phyloP scores from a whole-genome alignment of 176 grass and related monocot genomes.

The Pontederia paniculata region DNA sequence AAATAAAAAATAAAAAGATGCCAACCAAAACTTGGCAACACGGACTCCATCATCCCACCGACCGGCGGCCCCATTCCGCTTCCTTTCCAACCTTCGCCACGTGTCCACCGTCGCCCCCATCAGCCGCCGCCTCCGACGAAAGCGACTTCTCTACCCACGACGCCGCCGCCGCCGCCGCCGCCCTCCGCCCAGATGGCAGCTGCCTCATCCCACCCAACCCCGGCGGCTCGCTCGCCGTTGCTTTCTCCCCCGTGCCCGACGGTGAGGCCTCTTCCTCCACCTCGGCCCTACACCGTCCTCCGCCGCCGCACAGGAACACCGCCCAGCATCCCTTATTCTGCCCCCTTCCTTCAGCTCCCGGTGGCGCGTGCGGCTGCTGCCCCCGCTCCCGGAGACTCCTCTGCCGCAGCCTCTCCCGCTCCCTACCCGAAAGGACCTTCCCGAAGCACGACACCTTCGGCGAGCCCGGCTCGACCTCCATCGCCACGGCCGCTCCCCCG shows the following conservation, averaged over 20 bases:
- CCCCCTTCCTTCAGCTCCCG: not conserved
- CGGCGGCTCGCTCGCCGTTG: not conserved
- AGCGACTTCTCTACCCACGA: conserved; percentile 14
- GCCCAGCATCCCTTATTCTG: not conserved
- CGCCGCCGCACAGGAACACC: not conserved
- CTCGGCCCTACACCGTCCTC: not conserved
- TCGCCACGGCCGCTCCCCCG: conserved; percentile 16
- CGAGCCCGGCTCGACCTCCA: conserved; percentile 60
- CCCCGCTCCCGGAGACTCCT: not conserved
- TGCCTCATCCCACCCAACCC: conserved; percentile 1
- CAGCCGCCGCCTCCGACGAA: not conserved
- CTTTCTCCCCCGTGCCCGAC: not conserved
- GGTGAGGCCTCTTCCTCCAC: not conserved
- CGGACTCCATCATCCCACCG: no score
- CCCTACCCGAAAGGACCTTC: conserved; percentile 74
- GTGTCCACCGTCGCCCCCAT: no score
- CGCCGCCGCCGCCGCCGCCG: conserved; percentile 10
- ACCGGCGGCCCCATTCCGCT: no score
- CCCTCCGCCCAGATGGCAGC: conserved; percentile 3
- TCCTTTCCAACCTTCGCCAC: no score
- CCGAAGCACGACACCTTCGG: conserved; percentile 98
- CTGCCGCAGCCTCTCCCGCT: conserved; percentile 30
- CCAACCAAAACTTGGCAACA: no score
- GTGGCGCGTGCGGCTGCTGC: not conserved
- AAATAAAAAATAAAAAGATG: no score